Conservation (phyloP, 2,329 filamentous ascomycete genomes). For the Ophiostoma novo-ulmi region DNA sequence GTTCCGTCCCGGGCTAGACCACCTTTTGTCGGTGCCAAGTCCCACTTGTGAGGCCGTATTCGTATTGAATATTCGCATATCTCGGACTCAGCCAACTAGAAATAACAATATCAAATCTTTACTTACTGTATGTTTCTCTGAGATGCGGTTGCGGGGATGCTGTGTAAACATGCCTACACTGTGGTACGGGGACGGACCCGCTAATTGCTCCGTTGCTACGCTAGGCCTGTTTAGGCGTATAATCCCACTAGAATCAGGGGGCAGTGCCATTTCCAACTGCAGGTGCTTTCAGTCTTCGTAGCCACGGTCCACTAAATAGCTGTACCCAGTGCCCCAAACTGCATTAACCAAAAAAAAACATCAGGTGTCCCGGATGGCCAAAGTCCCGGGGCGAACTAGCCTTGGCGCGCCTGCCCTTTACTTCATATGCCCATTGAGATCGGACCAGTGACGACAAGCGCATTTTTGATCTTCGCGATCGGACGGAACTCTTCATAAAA, state of each 20-base stretch:
- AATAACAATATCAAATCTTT: not conserved
- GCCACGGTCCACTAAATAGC: not conserved
- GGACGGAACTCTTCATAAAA: not conserved
- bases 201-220: not conserved
- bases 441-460: conserved; percentile 3
- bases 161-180: not conserved
- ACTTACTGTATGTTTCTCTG: not conserved
- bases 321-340: not conserved
- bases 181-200: not conserved
- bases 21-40: not conserved
- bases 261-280: not conserved
- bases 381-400: conserved; percentile 2
- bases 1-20: not conserved
- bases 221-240: not conserved
- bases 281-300: not conserved
- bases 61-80: not conserved
- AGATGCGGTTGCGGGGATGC: not conserved
- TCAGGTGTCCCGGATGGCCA: conserved; percentile 18
- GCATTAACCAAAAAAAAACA: conserved; percentile 5
- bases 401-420: conserved; percentile 11
- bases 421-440: not conserved
- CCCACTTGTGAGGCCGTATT: not conserved
- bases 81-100: not conserved
- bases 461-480: not conserved
- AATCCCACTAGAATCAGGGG: not conserved